phyloP scores from a whole-genome alignment of 805 yeast genomes.

The Wickerhamomyces bovis region DNA sequence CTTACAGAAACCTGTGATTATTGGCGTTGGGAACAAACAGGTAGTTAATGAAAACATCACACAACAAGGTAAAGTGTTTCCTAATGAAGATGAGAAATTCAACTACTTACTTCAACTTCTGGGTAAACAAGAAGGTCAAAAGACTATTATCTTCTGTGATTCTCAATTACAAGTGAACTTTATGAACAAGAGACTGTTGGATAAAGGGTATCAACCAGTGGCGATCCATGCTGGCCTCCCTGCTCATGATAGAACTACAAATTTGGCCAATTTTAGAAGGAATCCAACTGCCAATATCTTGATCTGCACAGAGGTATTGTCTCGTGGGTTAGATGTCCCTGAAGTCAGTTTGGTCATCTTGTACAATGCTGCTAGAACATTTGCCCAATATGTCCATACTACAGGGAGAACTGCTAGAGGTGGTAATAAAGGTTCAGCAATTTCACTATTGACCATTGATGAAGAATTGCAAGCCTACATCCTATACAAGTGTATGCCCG shows the following conservation, averaged over 20 bases:
- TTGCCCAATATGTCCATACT: slow-evolving; percentile 94
- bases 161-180: slow-evolving; percentile 83
- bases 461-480: slow-evolving; percentile 68
- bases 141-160: slow-evolving; percentile 78
- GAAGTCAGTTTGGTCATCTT: slow-evolving; percentile 75
- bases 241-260: slow-evolving; percentile 72
- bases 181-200: slow-evolving; percentile 46
- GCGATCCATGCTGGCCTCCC: slow-evolving; percentile 92
- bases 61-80: slow-evolving; percentile 62
- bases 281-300: slow-evolving; percentile 45
- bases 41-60: slow-evolving; percentile 75
- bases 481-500: slow-evolving; percentile 40
- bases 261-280: slow-evolving; percentile 61
- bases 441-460: slow-evolving; percentile 59
- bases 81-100: slow-evolving; percentile 50
- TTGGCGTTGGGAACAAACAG: slow-evolving; percentile 73
- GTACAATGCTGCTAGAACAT: slow-evolving; percentile 75
- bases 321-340: slow-evolving; percentile 93
- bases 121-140: slow-evolving; percentile 39
- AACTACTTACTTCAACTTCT: slow-evolving; percentile 46
- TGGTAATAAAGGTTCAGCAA: slow-evolving; percentile 58
- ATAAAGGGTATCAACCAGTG: slow-evolving; percentile 50
- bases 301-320: slow-evolving; percentile 91
- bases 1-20: slow-evolving; percentile 60
- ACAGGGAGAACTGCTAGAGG: slow-evolving; percentile 97